Evolutionary conservation across 768 basidiomycete genomes (phyloP).

Genomic region (Lactarius sanguifluus): DNA sequence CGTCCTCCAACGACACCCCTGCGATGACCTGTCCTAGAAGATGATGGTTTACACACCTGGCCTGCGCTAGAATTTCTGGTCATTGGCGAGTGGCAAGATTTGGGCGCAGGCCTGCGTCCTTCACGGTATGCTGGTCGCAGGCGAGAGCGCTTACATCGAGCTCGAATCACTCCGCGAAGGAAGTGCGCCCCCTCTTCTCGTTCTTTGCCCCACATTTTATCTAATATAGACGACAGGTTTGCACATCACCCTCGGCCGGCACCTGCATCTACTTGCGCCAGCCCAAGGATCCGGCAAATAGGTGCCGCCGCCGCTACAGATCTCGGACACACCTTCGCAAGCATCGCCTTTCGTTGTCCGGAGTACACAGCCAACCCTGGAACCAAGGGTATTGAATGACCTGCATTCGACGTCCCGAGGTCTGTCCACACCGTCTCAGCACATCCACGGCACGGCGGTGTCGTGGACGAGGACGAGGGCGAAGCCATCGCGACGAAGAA

Average conservation of each 20-base stretch:
- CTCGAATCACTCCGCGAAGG: slow-evolving; percentile 77
- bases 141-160: slow-evolving; percentile 69
- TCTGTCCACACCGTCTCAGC: slow-evolving; percentile 63
- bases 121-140: slow-evolving; percentile 64
- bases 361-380: slow-evolving; percentile 76
- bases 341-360: slow-evolving; percentile 67
- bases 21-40: slow-evolving; percentile 25
- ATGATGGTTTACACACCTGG: slow-evolving; percentile 37
- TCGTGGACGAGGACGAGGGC: slow-evolving; percentile 36
- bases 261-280: slow-evolving; percentile 50
- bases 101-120: slow-evolving; percentile 71
- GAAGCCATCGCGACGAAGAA: slow-evolving; percentile 32
- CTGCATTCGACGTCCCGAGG: slow-evolving; percentile 78
- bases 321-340: slow-evolving; percentile 69
- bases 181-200: slow-evolving; percentile 45
- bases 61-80: slow-evolving; percentile 56
- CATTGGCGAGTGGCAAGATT: slow-evolving; percentile 76
- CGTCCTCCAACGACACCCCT: slow-evolving; percentile 50
- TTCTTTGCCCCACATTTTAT: not conserved
- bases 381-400: slow-evolving; percentile 71
- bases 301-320: slow-evolving; percentile 51
- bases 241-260: slow-evolving; percentile 57
- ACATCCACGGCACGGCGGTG: slow-evolving; percentile 54
- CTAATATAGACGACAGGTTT: slow-evolving; percentile 61
- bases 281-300: slow-evolving; percentile 34